These are phyloP conservation scores for Carex parvula DNA, from an alignment of 176 grass and related monocot species.

Conservation along the genomic window DNA sequence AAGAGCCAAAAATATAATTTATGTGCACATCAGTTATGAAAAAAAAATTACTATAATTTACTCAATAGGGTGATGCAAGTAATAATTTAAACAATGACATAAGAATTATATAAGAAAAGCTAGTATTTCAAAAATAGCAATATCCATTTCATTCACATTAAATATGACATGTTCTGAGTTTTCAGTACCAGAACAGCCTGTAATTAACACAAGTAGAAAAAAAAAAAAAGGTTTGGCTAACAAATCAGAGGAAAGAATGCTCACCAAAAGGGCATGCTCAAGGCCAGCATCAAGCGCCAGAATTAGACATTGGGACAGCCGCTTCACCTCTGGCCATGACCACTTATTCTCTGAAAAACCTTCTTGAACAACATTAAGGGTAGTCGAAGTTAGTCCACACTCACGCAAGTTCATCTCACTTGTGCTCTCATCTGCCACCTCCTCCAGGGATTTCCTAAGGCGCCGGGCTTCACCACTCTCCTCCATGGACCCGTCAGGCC, in stretches of 20 bases:
- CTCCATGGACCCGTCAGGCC: conserved; percentile 85
- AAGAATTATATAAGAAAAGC: not conserved
- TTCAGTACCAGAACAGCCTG: not conserved
- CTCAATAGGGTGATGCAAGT: not conserved
- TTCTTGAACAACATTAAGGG: conserved; percentile 65
- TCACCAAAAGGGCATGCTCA: conserved; percentile 89
- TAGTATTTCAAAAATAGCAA: not conserved
- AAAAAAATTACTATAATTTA: not conserved
- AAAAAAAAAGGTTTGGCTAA: not conserved
- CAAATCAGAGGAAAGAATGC: not conserved
- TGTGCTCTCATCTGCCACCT: conserved; percentile 69
- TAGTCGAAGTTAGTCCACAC: conserved; percentile 64
- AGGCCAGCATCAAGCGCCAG: conserved; percentile 97
- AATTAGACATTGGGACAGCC: conserved; percentile 77
- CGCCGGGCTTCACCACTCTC: conserved; percentile 91
- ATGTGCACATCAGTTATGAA: conserved; percentile 18
- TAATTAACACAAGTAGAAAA: not conserved
- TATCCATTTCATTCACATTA: not conserved
- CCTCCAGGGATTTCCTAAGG: conserved; percentile 82
- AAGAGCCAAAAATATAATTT: too few relatives aligned
- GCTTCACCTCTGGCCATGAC: conserved; percentile 94
- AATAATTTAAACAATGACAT: not conserved
- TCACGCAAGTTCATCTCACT: conserved; percentile 63
- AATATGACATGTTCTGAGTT: not conserved
- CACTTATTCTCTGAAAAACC: conserved; percentile 65